Base-by-base conservation (phyloP, 148 eudicot species). In the Silene uniflora region DNA sequence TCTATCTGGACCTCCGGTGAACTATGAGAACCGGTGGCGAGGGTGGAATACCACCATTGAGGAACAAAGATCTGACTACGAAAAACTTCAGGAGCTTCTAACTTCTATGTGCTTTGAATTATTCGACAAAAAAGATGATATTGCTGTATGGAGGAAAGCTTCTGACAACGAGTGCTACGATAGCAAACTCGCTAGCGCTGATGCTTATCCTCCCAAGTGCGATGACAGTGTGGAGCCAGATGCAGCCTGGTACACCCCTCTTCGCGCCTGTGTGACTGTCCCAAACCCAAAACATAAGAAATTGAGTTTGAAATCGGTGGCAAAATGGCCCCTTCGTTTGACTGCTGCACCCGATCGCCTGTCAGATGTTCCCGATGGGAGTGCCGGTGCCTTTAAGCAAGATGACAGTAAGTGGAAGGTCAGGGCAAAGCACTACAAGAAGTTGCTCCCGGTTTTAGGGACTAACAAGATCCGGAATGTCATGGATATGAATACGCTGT, bases 241-340 rank as follows among this genome's bases (percentile, higher is more conserved):
- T 80, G 77, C 97, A 23, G 98, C 93, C 7, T 95, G 98, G 98
- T 95, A 95, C 89, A 90, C 94, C 77, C 98, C 98, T 39, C 87
- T 95, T 42, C 79, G 97, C 59, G 83, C 98, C 14, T 95, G 98
- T 73, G 89, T 89, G 21, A 92, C 90, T 1, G 83, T 80, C 64
- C 94, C 97, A 8, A 76, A 80, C 83, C 85, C 85, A 1, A 86
- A 86, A 65, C 82, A 76, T 74, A 85, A 85, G 85, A 92, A 83
- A 75, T 19, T 87, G 49, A 79, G 73, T 13, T 75, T 95, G 47
- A 67, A 79, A 18, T 77, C 90, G 8, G 55, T 95, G 19, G 78
- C 90, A 9, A 95, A 92, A 74, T 95, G 98, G 98, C 98, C 98
- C 0, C 29, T 81, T 68, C 77, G 98, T 32, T 69, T 95, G 83